Base-by-base conservation (phyloP, 768 basidiomycete genomes). In the Termitomyces eurrhizus region DNA sequence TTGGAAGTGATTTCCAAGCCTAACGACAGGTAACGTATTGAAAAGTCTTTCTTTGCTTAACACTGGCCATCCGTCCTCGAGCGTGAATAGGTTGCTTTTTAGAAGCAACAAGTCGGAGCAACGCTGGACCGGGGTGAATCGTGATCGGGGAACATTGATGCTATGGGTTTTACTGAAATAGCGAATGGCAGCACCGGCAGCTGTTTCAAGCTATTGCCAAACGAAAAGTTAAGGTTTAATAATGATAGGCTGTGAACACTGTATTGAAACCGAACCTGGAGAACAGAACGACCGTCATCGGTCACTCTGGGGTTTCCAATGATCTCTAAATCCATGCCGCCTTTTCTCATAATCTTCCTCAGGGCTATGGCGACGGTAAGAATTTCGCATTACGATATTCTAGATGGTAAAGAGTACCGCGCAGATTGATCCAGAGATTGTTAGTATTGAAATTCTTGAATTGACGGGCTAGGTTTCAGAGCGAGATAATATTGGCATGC, bases 371-470 rank as follows among this genome's bases (percentile, higher is more conserved):
- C 1, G 33, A 4, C 4, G 32, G 26, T 60, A 37, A 45, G 9
- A 4, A 16, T 50, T 1, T 29, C 18, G 29, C 11, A n/a, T 37
- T n/a, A 18, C 7, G 7, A 33, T 37, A 26, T n/a, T 2, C 16
- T 9, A 24, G 8, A 12, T 14, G n/a, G 7, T 13, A 14, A 37
- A 8, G 12, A 2, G 45, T 60, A 51, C 44, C 35, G 37, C 45
- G 41, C 41, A 56, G 53, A 37, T 54, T 79, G 70, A 85, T 79
- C 83, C 83, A 87, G 57, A 86, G 69, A 68, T 86, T 87, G 74
- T 88, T 88, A 29, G 86, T 86, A 74, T 88, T 88, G 82, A 90
- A 87, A 67, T 87, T 85, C 78, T 89, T 88, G 84, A 93, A 93
- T 72, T 88, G 89, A 64, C 88, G 81, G 48, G 87, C 77, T 68